Conservation (phyloP, 1,284 basidiomycete species). For the Ganoderma lingzhi region DNA sequence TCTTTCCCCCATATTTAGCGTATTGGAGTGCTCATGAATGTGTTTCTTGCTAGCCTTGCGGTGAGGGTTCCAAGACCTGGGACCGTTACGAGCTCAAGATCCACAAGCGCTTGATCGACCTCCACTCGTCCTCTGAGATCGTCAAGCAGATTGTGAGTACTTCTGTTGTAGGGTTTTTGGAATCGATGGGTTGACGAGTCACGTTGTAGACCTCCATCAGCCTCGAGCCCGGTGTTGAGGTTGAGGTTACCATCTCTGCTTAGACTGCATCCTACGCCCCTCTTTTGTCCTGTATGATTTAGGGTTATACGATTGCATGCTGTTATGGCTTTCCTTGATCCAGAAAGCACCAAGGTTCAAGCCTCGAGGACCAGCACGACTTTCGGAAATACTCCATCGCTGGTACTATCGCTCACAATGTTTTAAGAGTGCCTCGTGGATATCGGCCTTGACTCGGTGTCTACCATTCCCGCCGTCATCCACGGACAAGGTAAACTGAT, state of each 20-base stretch:
- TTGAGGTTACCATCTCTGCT: conserved; percentile 96
- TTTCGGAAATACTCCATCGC: background rate
- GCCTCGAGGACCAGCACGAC: background rate
- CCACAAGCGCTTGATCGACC: conserved; percentile 99
- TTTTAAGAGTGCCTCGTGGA: too few species aligned
- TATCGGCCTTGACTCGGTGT: too few species aligned
- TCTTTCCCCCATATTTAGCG: background rate
- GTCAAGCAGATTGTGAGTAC: conserved; percentile 98
- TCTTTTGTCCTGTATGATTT: conserved; percentile 26
- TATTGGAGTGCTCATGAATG: background rate
- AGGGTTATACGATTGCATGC: conserved; percentile 27
- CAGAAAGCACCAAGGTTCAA: background rate
- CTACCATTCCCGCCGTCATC: too few species aligned
- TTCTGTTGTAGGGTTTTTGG: background rate
- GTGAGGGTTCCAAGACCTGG: conserved; percentile 99
- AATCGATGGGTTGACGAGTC: conserved; percentile 9
- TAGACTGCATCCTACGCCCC: conserved; percentile 34
- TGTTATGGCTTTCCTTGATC: background rate
- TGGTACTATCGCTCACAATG: background rate
- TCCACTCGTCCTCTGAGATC: conserved; percentile 98
- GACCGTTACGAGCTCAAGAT: conserved; percentile 99
- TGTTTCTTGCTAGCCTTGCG: conserved; percentile 78
- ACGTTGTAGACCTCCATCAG: conserved; percentile 89
- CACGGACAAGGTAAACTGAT: too few species aligned
- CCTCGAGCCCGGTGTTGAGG: conserved; percentile 99